Evolutionary conservation across 2,329 filamentous ascomycete species (phyloP).

Genomic region (Trichoderma oligosporum): DNA sequence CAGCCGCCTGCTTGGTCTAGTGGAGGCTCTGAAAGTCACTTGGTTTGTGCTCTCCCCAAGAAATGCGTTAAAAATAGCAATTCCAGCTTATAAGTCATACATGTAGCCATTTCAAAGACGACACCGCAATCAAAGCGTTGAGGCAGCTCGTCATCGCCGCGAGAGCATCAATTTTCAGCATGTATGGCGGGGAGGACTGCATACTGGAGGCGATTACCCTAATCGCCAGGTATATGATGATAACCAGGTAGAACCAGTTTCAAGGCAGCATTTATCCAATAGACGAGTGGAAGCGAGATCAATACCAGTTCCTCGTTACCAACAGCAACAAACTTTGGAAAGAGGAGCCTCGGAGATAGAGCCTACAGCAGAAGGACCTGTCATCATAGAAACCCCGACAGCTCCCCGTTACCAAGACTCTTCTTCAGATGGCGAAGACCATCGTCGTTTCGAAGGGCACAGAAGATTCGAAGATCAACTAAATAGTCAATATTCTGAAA

Average conservation of each 20-base stretch:
- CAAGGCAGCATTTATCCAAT: not conserved
- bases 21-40: not conserved
- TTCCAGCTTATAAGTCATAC: not conserved
- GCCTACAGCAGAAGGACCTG: not conserved
- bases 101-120: conserved; percentile 2
- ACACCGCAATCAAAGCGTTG: not conserved
- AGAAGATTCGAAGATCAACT: not conserved
- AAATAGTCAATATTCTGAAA: not conserved
- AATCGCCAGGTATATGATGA: not conserved
- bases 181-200: not conserved
- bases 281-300: not conserved
- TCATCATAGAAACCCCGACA: not conserved
- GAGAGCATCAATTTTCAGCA: not conserved
- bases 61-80: not conserved
- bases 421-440: not conserved
- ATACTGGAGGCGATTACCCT: not conserved
- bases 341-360: not conserved
- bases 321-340: not conserved
- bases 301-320: not conserved
- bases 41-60: not conserved
- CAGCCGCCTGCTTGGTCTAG: not conserved
- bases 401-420: not conserved
- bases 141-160: not conserved
- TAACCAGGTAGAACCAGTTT: not conserved
- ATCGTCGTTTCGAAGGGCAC: not conserved